Evolutionary conservation across 2,329 filamentous ascomycete genomes (phyloP).

Genomic region (Pseudogymnoascus verrucosus): DNA sequence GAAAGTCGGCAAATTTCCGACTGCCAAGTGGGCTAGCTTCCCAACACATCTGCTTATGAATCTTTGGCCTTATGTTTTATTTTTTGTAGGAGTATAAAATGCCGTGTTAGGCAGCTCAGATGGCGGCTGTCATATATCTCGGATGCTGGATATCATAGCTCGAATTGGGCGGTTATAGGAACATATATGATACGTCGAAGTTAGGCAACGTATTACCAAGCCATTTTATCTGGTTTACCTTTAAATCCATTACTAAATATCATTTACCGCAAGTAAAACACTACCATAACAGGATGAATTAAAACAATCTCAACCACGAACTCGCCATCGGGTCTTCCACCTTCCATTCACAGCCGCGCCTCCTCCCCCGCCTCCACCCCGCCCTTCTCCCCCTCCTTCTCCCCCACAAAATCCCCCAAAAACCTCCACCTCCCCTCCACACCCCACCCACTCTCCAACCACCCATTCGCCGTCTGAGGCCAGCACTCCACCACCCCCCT

Average conservation of each 20-base stretch:
- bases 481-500: too few relatives aligned
- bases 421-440: too few relatives aligned
- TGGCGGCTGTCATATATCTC: background rate
- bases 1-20: too few relatives aligned
- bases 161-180: background rate
- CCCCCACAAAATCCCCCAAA: too few relatives aligned
- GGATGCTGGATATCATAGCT: background rate
- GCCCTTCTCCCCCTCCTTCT: too few relatives aligned
- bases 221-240: background rate
- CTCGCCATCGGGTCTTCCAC: background rate
- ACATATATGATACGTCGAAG: background rate
- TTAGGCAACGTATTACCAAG: background rate
- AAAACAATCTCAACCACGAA: background rate
- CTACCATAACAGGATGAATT: background rate
- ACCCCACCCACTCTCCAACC: too few relatives aligned
- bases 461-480: too few relatives aligned
- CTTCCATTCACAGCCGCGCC: background rate
- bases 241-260: background rate
- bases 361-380: background rate
- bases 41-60: too few relatives aligned
- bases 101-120: background rate
- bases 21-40: too few relatives aligned
- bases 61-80: too few relatives aligned
- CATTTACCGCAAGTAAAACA: background rate
- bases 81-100: background rate